These are phyloP conservation scores for Magnolia kwangsiensis DNA, from an alignment of 164 flowering plant genomes.

Conservation along the genomic window DNA sequence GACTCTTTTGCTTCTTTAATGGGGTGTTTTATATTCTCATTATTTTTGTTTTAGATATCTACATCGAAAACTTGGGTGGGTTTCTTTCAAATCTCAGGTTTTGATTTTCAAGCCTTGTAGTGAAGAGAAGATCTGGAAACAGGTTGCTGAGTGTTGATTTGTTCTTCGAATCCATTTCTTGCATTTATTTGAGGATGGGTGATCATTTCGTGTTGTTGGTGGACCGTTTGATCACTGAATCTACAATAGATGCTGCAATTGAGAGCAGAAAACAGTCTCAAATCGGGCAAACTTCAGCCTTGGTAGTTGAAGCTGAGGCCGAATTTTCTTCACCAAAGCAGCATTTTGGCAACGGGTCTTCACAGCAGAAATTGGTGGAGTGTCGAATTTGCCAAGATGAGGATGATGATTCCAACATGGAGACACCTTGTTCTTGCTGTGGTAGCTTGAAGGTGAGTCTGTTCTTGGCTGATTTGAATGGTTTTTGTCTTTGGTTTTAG, in stretches of 20 bases:
- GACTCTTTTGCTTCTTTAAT: no score
- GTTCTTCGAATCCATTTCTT: not conserved
- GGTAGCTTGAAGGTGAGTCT: conserved; percentile 81
- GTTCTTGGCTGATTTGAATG: not conserved
- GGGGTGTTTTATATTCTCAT: no score
- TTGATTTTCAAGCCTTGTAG: not conserved
- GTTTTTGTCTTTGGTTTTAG: no score
- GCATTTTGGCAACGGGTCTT: conserved; percentile 27
- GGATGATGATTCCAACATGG: conserved; percentile 71
- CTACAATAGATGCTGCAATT: conserved; percentile 55
- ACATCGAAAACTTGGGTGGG: not conserved
- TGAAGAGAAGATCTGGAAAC: not conserved
- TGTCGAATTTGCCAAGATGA: conserved; percentile 97
- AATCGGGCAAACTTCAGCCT: conserved; percentile 13
- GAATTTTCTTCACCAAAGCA: conserved; percentile 25
- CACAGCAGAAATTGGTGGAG: conserved; percentile 38
- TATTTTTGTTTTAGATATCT: not conserved
- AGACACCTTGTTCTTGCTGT: conserved; percentile 78
- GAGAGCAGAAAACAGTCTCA: conserved; percentile 34
- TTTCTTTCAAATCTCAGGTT: not conserved
- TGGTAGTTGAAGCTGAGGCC: conserved; percentile 16
- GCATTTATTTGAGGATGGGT: conserved; percentile 45
- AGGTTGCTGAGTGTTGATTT: not conserved
- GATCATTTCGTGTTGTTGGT: conserved; percentile 79
- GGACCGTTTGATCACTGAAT: conserved; percentile 60